phyloP scores from a whole-genome alignment of 176 grass and related monocot genomes.

The Triticum turgidum region DNA sequence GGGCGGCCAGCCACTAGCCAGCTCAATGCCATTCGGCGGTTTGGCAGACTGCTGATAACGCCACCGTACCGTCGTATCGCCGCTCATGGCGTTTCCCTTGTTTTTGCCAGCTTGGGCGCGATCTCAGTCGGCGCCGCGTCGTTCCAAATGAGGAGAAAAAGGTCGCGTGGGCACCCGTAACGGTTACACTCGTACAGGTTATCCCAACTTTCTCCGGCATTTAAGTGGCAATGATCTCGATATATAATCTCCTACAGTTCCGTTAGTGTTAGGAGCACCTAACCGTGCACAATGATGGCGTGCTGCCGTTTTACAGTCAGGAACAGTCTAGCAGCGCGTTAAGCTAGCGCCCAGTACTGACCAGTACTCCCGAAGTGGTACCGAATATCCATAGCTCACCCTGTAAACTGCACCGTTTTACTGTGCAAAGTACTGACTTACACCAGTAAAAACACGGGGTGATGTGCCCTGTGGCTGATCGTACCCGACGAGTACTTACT shows the following conservation, averaged over 20 bases:
- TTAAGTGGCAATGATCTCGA: background rate
- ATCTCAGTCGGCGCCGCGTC: background rate
- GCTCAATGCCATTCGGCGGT: background rate
- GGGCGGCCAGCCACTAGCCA: background rate
- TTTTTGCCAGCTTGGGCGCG: background rate
- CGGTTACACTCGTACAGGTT: background rate
- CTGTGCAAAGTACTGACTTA: background rate
- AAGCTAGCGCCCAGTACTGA: background rate
- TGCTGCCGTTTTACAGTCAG: constrained; percentile 4
- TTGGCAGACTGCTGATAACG: background rate
- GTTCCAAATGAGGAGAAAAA: background rate
- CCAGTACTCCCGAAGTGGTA: too few species aligned
- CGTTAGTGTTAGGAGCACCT: background rate
- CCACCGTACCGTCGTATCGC: background rate
- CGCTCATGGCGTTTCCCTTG: background rate
- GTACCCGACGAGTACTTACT: background rate
- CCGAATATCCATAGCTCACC: background rate
- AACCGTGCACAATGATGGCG: background rate
- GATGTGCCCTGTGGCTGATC: background rate
- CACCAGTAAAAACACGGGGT: background rate
- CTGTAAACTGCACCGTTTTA: background rate
- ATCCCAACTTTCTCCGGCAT: background rate
- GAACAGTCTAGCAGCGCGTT: constrained; percentile 17
- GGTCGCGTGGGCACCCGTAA: background rate
- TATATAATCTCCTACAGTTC: background rate